Evolutionary conservation across 805 yeast species (phyloP).

Genomic region (Yamadazyma ubonensis): DNA sequence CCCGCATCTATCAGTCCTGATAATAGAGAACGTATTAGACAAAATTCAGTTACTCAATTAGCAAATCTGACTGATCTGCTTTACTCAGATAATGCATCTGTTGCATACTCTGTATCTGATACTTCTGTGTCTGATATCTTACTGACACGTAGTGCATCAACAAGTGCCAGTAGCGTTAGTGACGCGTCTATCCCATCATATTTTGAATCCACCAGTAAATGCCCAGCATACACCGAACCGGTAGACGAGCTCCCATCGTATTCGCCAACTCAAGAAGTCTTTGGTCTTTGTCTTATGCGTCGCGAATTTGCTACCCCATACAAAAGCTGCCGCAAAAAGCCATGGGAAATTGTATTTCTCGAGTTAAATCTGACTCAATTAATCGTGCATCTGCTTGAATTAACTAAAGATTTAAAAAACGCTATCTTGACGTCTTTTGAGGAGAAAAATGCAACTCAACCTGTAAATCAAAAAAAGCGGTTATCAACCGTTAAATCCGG

Average conservation of each 20-base stretch:
- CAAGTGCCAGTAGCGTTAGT: conserved; percentile 1
- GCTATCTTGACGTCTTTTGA: conserved; percentile 32
- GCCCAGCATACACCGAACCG: conserved; percentile 24
- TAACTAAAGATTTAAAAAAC: conserved; percentile 20
- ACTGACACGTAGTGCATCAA: conserved; percentile 1
- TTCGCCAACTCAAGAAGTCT: conserved; percentile 29
- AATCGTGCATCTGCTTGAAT: conserved; percentile 27
- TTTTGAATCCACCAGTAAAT: conserved; percentile 5
- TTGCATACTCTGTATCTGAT: too few species aligned
- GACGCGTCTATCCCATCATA: conserved; percentile 10
- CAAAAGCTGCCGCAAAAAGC: conserved; percentile 23
- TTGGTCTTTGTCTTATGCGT: conserved; percentile 34
- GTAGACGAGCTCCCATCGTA: conserved; percentile 31
- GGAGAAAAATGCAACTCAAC: conserved; percentile 5
- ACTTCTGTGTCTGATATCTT: background rate
- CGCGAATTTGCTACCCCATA: conserved; percentile 41
- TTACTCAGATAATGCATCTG: background rate
- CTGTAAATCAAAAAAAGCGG: background rate
- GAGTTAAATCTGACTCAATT: conserved; percentile 43
- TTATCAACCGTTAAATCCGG: conserved; percentile 13
- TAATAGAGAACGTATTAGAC: background rate
- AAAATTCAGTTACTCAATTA: background rate
- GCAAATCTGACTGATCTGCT: background rate
- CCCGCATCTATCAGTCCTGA: background rate
- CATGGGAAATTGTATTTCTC: conserved; percentile 38